phyloP scores from a whole-genome alignment of 2,329 filamentous ascomycete species.

The Fragosphaeria purpurea region DNA sequence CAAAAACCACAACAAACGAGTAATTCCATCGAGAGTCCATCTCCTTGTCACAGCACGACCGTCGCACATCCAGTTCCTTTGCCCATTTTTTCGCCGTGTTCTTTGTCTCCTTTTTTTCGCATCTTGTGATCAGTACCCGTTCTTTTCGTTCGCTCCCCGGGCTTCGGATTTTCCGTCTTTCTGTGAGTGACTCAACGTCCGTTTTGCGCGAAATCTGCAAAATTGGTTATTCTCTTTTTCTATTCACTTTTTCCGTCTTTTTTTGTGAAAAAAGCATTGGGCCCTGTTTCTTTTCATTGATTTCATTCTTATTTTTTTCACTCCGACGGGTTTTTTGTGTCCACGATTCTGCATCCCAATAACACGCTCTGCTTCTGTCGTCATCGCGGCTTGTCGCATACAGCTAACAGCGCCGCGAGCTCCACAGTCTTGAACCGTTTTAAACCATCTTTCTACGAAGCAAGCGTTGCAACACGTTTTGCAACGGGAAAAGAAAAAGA shows the following conservation, averaged over 20 bases:
- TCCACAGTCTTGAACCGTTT: conserved; percentile 2
- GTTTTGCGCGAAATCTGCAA: background rate
- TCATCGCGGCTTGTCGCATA: too few species aligned
- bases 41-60: conserved; percentile 51
- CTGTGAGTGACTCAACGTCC: conserved; percentile 24
- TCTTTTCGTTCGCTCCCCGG: conserved; percentile 9
- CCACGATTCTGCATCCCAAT: background rate
- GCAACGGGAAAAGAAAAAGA: too few species aligned
- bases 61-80: conserved; percentile 40
- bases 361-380: background rate
- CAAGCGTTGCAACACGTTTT: too few species aligned
- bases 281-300: background rate
- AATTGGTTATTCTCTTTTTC: too few species aligned
- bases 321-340: background rate
- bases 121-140: conserved; percentile 15
- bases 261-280: background rate
- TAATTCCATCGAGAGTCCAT: conserved; percentile 39
- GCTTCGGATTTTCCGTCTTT: conserved; percentile 21
- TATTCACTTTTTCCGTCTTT: too few species aligned
- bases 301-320: background rate
- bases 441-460: too few species aligned
- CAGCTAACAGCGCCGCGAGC: too few species aligned
- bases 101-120: conserved; percentile 5
- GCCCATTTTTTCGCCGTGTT: conserved; percentile 27
- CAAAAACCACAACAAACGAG: conserved; percentile 29